phyloP scores from a whole-genome alignment of 2,329 filamentous ascomycete species.

The Aspergillus aculeatus region DNA sequence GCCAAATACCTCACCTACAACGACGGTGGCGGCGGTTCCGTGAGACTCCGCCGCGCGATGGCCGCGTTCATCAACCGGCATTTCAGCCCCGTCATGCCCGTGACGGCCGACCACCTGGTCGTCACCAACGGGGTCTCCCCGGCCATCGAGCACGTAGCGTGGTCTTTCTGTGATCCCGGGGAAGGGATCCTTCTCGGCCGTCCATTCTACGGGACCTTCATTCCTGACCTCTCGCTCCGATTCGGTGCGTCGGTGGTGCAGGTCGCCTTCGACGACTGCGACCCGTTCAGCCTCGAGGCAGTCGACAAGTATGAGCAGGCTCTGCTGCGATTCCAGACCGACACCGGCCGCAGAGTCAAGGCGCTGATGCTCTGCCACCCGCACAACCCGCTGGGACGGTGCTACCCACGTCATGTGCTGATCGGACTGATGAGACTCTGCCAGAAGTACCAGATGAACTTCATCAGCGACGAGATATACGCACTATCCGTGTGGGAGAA shows the following conservation, averaged over 20 bases:
- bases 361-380: conserved; percentile 54
- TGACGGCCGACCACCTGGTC: conserved; percentile 30
- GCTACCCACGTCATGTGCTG: conserved; percentile 45
- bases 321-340: conserved; percentile 35
- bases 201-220: conserved; percentile 50
- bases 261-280: conserved; percentile 46
- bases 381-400: conserved; percentile 54
- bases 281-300: conserved; percentile 44
- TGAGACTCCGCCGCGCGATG: conserved; percentile 26
- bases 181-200: conserved; percentile 38
- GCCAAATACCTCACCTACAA: conserved; percentile 39
- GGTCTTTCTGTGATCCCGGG: conserved; percentile 33
- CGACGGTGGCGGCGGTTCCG: conserved; percentile 34
- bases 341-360: conserved; percentile 43
- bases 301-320: conserved; percentile 49
- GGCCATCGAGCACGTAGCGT: conserved; percentile 37
- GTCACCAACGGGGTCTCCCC: conserved; percentile 38
- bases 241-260: conserved; percentile 45
- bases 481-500: conserved; percentile 54
- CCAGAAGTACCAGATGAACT: conserved; percentile 51
- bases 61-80: conserved; percentile 34
- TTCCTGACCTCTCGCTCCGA: conserved; percentile 46
- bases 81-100: conserved; percentile 26
- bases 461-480: conserved; percentile 61
- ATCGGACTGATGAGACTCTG: conserved; percentile 50